A percentile compares a stretch with the other conserved stretches of the same genome.
These are phyloP conservation scores for Termitomyces titanicus DNA, from an alignment of 768 basidiomycete species.

Conservation along the genomic window DNA sequence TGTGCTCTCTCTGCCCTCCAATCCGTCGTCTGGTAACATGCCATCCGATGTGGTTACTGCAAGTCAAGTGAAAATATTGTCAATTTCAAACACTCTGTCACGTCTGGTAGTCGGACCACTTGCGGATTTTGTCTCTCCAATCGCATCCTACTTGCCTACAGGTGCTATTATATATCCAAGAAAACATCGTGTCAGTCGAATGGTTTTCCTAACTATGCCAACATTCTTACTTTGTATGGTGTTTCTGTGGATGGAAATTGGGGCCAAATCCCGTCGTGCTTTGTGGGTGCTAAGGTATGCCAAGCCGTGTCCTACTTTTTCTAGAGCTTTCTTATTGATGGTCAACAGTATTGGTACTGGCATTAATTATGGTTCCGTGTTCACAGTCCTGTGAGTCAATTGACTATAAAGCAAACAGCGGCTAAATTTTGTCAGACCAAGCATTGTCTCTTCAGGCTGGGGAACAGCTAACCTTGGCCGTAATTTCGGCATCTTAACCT, in stretches of 20 bases:
- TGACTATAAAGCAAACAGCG: not conserved
- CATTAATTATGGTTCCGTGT: constrained; percentile 63
- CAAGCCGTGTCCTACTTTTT: not conserved
- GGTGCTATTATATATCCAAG: constrained; percentile 33
- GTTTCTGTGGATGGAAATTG: constrained; percentile 53
- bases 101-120: constrained; percentile 66
- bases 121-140: constrained; percentile 71
- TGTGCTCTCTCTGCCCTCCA: constrained; percentile 54
- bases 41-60: constrained; percentile 39
- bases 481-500: constrained; percentile 73
- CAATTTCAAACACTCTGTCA: constrained; percentile 67
- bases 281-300: constrained; percentile 72
- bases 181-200: constrained; percentile 57
- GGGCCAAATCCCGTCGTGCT: constrained; percentile 42
- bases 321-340: constrained; percentile 2
- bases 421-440: constrained; percentile 44
- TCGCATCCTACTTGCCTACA: constrained; percentile 38
- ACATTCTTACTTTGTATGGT: constrained; percentile 45
- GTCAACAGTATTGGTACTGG: constrained; percentile 58
- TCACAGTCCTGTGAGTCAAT: constrained; percentile 62
- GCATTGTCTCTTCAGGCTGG: constrained; percentile 70
- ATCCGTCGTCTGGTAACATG: constrained; percentile 14
- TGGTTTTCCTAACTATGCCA: constrained; percentile 53
- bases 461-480: constrained; percentile 66
- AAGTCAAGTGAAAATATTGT: constrained; percentile 67